Evolutionary conservation across 306 rosid species (phyloP), one percentile per base, ranked within the genome.

Genomic region (Quercus rubra): DNA sequence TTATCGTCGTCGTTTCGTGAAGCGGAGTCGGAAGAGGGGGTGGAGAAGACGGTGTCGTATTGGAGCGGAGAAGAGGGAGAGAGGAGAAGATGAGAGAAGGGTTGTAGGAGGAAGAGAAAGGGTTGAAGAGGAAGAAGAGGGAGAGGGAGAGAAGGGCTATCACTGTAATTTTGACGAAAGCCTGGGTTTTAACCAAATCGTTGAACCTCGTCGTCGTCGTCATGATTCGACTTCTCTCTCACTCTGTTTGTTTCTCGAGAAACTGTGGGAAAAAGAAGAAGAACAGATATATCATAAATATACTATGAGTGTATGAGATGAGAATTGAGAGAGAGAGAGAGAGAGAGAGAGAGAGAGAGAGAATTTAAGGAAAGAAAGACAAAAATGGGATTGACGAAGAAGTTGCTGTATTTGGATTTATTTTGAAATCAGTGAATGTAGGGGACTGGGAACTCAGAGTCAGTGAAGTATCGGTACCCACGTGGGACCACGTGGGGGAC

Each of bases 91-190:
- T 1, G 70, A 79, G 64, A 62, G 82, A 41, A 56, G 86, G 63
- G 59, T 61, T 62, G 46, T 41, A 41, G 57, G 80, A 1, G 28
- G 76, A 77, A 76, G 90, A 56, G 80, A 73, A 83, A 35, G 78
- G 83, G 23, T 80, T 77, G 72, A 84, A 78, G 71, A 88, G 64
- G 74, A 91, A 70, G 74, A 89, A 72, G 78, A 89, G 76, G 31
- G 92, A 79, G 72, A 92, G 59, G 57, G 89, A 88, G 83, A 90
- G 77, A 46, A 90, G 79, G 14, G 85, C 18, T 57, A 87, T 55
- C 23, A 89, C 85, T 5, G 86, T 73, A 58, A 90, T 62, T 87
- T 85, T 92, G 68, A 92, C 82, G 51, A 74, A 85, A 2, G 90
- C 55, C 33, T 91, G 85, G 19, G 89, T 67, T 83, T 86, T 92